phyloP scores from a whole-genome alignment of 257 asterid genomes.

The Coffea canephora region DNA sequence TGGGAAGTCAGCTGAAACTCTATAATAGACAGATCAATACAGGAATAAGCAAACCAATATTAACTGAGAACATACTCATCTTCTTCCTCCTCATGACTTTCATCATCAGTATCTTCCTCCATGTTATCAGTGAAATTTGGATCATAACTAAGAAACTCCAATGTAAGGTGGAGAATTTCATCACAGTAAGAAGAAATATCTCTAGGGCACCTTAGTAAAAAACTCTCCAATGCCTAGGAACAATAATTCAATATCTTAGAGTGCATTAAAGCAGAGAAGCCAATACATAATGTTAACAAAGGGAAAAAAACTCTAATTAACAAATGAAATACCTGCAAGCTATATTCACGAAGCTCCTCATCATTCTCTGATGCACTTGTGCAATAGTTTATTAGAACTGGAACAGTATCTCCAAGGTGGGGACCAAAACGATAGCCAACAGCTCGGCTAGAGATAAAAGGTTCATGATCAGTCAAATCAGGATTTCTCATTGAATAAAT shows the following conservation, averaged over 20 bases:
- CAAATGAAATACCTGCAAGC: slow-evolving; percentile 73
- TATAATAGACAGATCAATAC: slow-evolving; percentile 4
- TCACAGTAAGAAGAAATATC: slow-evolving; percentile 84
- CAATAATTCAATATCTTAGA: slow-evolving; percentile 5
- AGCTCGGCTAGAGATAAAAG: slow-evolving; percentile 67
- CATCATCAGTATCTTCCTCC: slow-evolving; percentile 97
- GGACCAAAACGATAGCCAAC: slow-evolving; percentile 99
- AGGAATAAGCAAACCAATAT: slow-evolving; percentile 21
- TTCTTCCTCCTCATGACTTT: slow-evolving; percentile 84
- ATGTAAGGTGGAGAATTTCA: slow-evolving; percentile 72
- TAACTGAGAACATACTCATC: slow-evolving; percentile 68
- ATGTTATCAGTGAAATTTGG: slow-evolving; percentile 97
- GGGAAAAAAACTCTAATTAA: not conserved
- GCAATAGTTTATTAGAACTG: slow-evolving; percentile 77
- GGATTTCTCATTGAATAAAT: not conserved
- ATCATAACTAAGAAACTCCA: slow-evolving; percentile 92
- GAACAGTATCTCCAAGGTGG: slow-evolving; percentile 94
- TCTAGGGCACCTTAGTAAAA: slow-evolving; percentile 89
- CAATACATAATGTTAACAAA: not conserved
- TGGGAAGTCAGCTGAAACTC: slow-evolving; percentile 28
- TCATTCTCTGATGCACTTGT: slow-evolving; percentile 96
- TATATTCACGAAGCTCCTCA: slow-evolving; percentile 97
- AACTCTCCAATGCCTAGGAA: slow-evolving; percentile 88
- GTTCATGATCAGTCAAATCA: not conserved
- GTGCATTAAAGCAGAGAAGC: slow-evolving; percentile 1